phyloP scores from a whole-genome alignment of 129 eudicot genomes.

The Centaurea solstitialis region DNA sequence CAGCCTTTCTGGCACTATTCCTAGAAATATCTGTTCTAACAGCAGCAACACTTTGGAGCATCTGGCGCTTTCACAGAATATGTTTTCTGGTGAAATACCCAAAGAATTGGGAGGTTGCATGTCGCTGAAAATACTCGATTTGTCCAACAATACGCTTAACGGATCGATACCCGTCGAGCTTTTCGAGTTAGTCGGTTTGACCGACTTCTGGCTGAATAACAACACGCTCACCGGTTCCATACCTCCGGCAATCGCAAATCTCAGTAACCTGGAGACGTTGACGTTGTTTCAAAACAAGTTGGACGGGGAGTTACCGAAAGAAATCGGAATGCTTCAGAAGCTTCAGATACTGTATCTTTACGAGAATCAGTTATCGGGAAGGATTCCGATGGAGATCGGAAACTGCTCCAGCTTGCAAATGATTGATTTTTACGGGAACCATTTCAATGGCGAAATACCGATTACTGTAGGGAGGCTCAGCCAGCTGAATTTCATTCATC shows the following conservation, averaged over 20 bases:
- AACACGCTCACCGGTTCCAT: conserved; percentile 67
- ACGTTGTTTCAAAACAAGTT: conserved; percentile 69
- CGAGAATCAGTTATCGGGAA: conserved; percentile 75
- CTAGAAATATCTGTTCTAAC: conserved; percentile 62
- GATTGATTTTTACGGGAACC: conserved; percentile 89
- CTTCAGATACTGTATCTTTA: conserved; percentile 64
- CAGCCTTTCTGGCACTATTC: conserved; percentile 66
- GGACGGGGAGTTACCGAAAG: conserved; percentile 68
- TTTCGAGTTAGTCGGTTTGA: conserved; percentile 50
- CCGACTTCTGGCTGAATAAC: conserved; percentile 75
- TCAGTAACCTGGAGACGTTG: conserved; percentile 70
- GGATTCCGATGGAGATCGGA: conserved; percentile 86
- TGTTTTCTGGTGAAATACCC: conserved; percentile 72
- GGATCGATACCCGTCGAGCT: conserved; percentile 75
- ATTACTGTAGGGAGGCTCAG: conserved; percentile 64
- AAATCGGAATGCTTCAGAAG: conserved; percentile 72
- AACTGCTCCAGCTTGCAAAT: conserved; percentile 89
- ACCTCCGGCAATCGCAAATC: conserved; percentile 61
- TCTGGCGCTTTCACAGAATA: conserved; percentile 59
- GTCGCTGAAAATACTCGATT: conserved; percentile 64
- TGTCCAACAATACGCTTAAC: conserved; percentile 81
- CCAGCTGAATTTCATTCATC: conserved; percentile 73
- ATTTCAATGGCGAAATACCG: conserved; percentile 70
- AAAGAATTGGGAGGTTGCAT: conserved; percentile 57
- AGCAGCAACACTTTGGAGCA: conserved; percentile 57